Evolutionary conservation across 2,329 filamentous ascomycete species (phyloP), one percentile per base, ranked within the genome.

Genomic region (Paramyrothecium sp.): DNA sequence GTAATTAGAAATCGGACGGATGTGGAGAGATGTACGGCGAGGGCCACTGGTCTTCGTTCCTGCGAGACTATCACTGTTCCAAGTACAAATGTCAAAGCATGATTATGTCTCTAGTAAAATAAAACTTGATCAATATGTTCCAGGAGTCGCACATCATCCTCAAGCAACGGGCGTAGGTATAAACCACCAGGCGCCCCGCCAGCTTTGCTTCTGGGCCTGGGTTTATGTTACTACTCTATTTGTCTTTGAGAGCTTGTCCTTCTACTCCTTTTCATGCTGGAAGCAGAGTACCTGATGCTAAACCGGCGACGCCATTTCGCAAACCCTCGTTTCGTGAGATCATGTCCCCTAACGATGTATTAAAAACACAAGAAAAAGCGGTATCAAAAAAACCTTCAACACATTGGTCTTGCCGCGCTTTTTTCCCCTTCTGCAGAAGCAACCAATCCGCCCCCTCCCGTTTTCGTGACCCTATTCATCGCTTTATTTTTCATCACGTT

Each of bases 301-400:
- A 71, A 69, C 71, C 70, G 65, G 70, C 68, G 71, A 67, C 70
- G 70, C 71, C 71, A 69, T 71, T 53, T 71, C 65, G 67, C 65
- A 71, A 30, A 68, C 65, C 68, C 66, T 66, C 61, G 60, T 61
- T 68, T 69, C 62, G 62, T 65, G 55, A 22, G 30, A 57, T 60
- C 58, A 63, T 58, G 59, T 61, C 60, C 61, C 61, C 66, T 67
- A 67, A 63, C 67, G 58, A 69, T 68, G 66, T 68, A 71, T 69
- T 69, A 69, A 65, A 67, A 70, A 51, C 58, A 56, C 22, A 55
- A 57, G 17, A 22, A 67, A 69, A 66, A 67, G 62, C 61, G 58
- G 54, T 55, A 64, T 60, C 55, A 59, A 55, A 55, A 46, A 57
- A 55, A 56, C 48, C 51, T 47, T 50, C 56, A 54, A 47, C 51